Evolutionary conservation across 2,329 filamentous ascomycete genomes (phyloP).

Genomic region (Myriosclerotinia scirpicola): DNA sequence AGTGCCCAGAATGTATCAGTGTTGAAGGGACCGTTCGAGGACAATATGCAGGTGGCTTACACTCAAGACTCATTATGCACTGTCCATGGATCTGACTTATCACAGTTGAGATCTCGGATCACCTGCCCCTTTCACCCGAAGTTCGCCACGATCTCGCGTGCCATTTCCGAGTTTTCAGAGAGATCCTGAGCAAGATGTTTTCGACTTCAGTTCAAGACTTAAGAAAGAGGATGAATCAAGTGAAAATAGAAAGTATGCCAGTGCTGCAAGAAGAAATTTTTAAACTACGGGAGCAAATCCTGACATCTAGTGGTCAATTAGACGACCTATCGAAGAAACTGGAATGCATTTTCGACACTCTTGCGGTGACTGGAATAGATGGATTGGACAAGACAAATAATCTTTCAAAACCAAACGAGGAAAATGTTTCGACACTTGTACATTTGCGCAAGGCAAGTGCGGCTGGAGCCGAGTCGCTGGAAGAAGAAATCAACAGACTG

Average conservation of each 20-base stretch:
- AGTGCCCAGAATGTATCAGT: background rate
- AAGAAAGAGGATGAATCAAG: background rate
- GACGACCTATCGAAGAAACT: background rate
- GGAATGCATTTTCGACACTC: background rate
- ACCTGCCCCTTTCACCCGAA: background rate
- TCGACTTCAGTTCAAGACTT: background rate
- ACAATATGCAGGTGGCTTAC: background rate
- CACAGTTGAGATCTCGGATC: background rate
- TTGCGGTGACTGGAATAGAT: background rate
- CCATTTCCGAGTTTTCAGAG: background rate
- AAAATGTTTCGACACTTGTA: background rate
- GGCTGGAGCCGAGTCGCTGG: too few relatives aligned
- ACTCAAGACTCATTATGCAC: background rate
- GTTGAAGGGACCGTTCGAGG: conserved; percentile 7
- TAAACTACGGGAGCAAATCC: background rate
- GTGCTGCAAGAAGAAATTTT: background rate
- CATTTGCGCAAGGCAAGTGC: background rate
- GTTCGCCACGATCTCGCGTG: background rate
- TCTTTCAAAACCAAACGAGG: background rate
- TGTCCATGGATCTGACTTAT: background rate
- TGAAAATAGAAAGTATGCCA: background rate
- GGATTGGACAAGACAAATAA: too few relatives aligned
- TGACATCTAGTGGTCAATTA: background rate
- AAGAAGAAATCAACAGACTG: background rate
- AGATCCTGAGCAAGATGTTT: conserved; percentile 2